Percentiles rank a stretch among this genome's conserved stretches.
These are phyloP conservation scores for Cyclanthera cordifolia DNA, from an alignment of 306 rosid genomes.

Conservation along the genomic window DNA sequence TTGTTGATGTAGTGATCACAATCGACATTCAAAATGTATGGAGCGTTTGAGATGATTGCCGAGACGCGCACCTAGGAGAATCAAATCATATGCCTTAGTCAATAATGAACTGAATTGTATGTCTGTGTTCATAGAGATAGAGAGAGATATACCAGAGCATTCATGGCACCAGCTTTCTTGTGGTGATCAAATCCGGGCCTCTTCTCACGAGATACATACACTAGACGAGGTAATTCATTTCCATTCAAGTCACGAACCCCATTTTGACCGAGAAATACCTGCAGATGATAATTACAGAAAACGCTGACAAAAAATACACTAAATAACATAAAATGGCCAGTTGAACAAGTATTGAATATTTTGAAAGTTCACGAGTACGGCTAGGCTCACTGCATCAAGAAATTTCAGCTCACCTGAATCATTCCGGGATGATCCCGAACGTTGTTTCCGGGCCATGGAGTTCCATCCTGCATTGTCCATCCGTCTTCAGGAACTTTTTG, in stretches of 20 bases:
- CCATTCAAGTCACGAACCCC: conserved; percentile 78
- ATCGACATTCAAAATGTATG: conserved; percentile 75
- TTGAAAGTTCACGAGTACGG: neutral
- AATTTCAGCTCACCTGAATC: conserved; percentile 54
- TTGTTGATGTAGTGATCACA: conserved; percentile 97
- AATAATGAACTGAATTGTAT: neutral
- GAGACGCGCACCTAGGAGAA: conserved; percentile 63
- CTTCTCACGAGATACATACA: conserved; percentile 91
- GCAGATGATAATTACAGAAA: conserved; percentile 3
- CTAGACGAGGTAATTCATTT: conserved; percentile 68
- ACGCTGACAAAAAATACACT: neutral
- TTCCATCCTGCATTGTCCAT: conserved; percentile 98
- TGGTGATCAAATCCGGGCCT: conserved; percentile 91
- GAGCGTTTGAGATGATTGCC: conserved; percentile 79
- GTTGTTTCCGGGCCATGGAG: conserved; percentile 93
- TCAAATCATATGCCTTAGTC: neutral
- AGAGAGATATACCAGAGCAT: conserved; percentile 47
- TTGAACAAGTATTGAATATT: no score
- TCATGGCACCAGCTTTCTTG: conserved; percentile 95
- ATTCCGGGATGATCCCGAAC: conserved; percentile 94
- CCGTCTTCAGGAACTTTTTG: conserved; percentile 93
- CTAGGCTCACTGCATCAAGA: neutral
- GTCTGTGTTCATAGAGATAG: neutral
- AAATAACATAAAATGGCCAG: no score
- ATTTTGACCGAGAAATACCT: conserved; percentile 96